phyloP scores from a whole-genome alignment of 1,139 yeast species.

The Lodderomyces elongisporus region DNA sequence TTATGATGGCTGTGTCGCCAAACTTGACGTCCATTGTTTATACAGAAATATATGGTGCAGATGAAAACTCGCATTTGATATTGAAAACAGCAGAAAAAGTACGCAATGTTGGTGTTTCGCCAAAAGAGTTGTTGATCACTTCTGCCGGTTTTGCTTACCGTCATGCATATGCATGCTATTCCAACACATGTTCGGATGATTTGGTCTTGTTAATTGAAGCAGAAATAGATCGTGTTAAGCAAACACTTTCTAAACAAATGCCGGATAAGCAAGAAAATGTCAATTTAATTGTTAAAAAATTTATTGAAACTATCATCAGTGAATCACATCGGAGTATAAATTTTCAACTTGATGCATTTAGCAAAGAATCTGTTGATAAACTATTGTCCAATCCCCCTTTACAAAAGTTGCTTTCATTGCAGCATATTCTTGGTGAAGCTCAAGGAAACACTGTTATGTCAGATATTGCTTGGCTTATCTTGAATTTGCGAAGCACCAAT shows the following conservation, averaged over 20 bases:
- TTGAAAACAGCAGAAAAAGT: conserved; percentile 27
- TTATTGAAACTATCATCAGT: conserved; percentile 44
- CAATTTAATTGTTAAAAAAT: conserved; percentile 25
- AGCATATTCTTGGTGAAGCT: conserved; percentile 60
- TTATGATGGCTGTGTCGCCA: conserved; percentile 51
- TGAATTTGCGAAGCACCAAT: conserved; percentile 66
- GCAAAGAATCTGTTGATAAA: conserved; percentile 66
- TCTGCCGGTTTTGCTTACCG: conserved; percentile 61
- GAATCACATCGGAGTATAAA: conserved; percentile 69
- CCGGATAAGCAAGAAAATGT: conserved; percentile 16
- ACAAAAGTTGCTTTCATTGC: conserved; percentile 61
- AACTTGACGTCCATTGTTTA: conserved; percentile 48
- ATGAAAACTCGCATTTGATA: conserved; percentile 18
- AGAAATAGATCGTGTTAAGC: conserved; percentile 33
- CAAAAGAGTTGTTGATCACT: conserved; percentile 33
- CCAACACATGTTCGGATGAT: conserved; percentile 63
- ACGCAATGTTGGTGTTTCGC: conserved; percentile 16
- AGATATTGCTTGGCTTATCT: conserved; percentile 61
- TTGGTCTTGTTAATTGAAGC: conserved; percentile 49
- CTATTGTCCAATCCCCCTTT: conserved; percentile 68
- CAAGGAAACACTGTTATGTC: conserved; percentile 39
- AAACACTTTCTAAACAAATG: conserved; percentile 12
- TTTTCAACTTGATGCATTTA: conserved; percentile 58
- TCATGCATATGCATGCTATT: conserved; percentile 65
- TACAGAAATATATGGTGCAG: conserved; percentile 21